These are phyloP conservation scores for Arachnomyces sp. DNA, from an alignment of 2,329 filamentous ascomycete genomes.

Conservation along the genomic window DNA sequence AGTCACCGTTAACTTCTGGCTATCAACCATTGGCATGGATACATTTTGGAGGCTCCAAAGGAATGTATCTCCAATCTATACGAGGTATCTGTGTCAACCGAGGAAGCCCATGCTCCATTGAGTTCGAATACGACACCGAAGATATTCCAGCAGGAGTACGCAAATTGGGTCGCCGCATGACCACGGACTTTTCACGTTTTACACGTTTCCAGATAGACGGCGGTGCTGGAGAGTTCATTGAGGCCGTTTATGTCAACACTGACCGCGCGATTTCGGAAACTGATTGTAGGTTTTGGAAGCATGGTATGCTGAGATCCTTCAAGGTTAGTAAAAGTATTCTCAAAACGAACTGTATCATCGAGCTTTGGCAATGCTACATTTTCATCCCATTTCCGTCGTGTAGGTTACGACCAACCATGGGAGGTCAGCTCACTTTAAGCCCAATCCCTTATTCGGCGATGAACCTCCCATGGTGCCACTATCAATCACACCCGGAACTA, in stretches of 20 bases:
- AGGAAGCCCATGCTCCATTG: not conserved
- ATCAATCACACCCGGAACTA: not conserved
- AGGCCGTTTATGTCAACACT: not conserved
- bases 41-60: not conserved
- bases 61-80: not conserved
- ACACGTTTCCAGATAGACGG: not conserved
- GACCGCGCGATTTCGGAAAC: not conserved
- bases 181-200: not conserved
- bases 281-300: not conserved
- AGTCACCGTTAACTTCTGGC: not conserved
- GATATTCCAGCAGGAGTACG: not conserved
- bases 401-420: not conserved
- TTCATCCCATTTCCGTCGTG: too few species aligned
- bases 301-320: not conserved
- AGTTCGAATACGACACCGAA: conserved; percentile 1
- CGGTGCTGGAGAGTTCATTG: not conserved
- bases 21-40: not conserved
- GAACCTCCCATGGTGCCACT: not conserved
- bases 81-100: not conserved
- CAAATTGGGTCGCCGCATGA: not conserved
- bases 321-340: not conserved
- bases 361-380: too few species aligned
- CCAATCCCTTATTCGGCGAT: not conserved
- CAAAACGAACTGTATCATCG: not conserved
- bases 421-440: not conserved